These are phyloP conservation scores for Cercophora samala DNA, from an alignment of 495 filamentous ascomycete species.

Conservation along the genomic window DNA sequence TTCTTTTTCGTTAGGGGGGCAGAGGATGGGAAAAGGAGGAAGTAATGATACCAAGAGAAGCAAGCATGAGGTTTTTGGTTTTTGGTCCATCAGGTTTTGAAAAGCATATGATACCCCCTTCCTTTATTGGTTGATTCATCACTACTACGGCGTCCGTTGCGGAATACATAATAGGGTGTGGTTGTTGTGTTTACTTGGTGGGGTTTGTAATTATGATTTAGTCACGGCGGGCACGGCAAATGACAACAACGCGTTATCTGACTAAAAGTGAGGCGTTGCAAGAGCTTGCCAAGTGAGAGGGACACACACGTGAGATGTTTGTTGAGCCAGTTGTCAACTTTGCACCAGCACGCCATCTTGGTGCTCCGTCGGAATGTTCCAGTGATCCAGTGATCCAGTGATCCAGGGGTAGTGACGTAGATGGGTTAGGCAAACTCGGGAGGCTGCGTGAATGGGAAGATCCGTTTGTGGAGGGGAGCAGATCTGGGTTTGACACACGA, in stretches of 20 bases:
- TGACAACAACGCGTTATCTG: neutral
- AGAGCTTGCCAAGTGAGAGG: neutral
- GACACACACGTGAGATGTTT: neutral
- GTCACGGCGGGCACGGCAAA: neutral
- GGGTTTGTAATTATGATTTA: neutral
- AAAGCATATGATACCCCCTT: conserved; percentile 24
- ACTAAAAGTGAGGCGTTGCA: neutral
- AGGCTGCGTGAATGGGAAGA: neutral
- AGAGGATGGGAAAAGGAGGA: neutral
- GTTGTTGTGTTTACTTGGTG: neutral
- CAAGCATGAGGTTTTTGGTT: neutral
- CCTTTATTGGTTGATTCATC: conserved; percentile 9
- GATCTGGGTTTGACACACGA: neutral
- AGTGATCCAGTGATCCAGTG: neutral
- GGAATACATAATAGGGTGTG: neutral
- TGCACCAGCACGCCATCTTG: no score
- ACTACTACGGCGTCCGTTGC: conserved; percentile 12
- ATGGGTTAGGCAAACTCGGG: neutral
- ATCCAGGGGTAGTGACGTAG: neutral
- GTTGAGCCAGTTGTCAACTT: neutral
- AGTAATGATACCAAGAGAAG: neutral
- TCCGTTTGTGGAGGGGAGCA: neutral
- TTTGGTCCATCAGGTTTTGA: conserved; percentile 8
- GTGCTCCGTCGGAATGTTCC: neutral
- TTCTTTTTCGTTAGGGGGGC: conserved; percentile 37